Evolutionary conservation across 768 basidiomycete species (phyloP), one percentile per base, ranked within the genome.

Genomic region (Wakefieldia striispora): DNA sequence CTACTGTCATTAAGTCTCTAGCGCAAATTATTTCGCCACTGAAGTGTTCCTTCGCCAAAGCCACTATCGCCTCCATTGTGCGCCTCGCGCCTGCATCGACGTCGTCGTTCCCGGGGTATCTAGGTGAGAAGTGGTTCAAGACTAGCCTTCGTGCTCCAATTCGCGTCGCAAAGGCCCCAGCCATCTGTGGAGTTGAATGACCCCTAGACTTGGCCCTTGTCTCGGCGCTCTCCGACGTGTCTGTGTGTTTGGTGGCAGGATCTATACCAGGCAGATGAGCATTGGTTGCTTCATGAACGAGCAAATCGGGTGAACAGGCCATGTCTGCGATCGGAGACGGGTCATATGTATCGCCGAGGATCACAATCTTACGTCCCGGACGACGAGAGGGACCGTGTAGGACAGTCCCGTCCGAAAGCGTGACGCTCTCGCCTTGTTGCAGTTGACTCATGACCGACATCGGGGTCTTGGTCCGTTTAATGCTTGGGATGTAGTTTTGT

Each of bases 171-270:
- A 95, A 95, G 12, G 73, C 72, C 11, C 84, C 93, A 8, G 91
- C 94, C 83, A 93, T 88, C 60, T 91, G 88, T 1, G 93, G 91
- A 12, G 93, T 97, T 5, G 90, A 92, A 66, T 97, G 93, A 0
- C 93, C 94, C 62, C 90, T 78, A 3, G 82, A 83, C 63, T 75
- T 85, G 7, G 90, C 73, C 49, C 82, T 78, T 33, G 68, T 67
- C 59, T 88, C 79, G 7, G 92, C 79, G 13, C 60, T 75, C 58
- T 81, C 77, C 51, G 77, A 77, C 7, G 82, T 85, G 48, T 90
- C 88, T 3, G 63, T 67, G 3, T 69, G 67, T 63, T 86, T 88
- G 13, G 83, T 85, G 23, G 70, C 64, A 6, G 69, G 62, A 54
- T 88, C 84, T 50, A 89, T 65, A 3, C 75, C 79, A 2, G 83